A percentile compares a stretch with the other conserved stretches of the same genome.
These are phyloP conservation scores for Leccinum longicurvipes DNA, from an alignment of 768 basidiomycete species.

Conservation along the genomic window DNA sequence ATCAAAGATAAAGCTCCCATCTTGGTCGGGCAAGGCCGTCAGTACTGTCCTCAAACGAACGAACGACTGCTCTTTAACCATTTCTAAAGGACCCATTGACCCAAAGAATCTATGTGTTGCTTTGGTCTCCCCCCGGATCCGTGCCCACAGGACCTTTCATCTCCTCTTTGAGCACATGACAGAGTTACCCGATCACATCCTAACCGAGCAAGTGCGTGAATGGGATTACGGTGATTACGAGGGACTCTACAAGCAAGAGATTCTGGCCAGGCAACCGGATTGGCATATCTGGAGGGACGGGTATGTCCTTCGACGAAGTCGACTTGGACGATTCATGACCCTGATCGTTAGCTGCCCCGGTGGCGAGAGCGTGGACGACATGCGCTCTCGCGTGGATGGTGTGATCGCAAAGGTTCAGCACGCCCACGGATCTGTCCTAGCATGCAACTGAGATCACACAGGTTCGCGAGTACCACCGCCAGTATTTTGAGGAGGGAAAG, in stretches of 20 bases:
- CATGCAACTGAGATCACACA: constrained; percentile 26
- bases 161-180: constrained; percentile 60
- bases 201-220: constrained; percentile 69
- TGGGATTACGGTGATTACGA: constrained; percentile 96
- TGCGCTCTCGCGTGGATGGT: constrained; percentile 73
- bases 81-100: constrained; percentile 63
- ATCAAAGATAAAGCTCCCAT: constrained; percentile 59
- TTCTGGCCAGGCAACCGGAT: constrained; percentile 50
- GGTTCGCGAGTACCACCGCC: constrained; percentile 70
- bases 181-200: constrained; percentile 46
- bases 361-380: constrained; percentile 80
- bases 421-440: neutral
- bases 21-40: constrained; percentile 77
- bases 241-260: constrained; percentile 77
- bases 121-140: constrained; percentile 81
- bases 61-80: neutral
- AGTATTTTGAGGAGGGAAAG: constrained; percentile 64
- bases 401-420: constrained; percentile 64
- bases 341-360: constrained; percentile 65
- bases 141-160: constrained; percentile 85
- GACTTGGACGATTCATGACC: neutral
- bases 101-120: constrained; percentile 72
- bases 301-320: constrained; percentile 34
- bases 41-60: constrained; percentile 29
- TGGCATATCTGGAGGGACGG: constrained; percentile 92